A percentile compares a stretch with the other conserved stretches of the same genome.
Evolutionary conservation across 345 rosid genomes (phyloP).

Genomic region (Clausena lansium): DNA sequence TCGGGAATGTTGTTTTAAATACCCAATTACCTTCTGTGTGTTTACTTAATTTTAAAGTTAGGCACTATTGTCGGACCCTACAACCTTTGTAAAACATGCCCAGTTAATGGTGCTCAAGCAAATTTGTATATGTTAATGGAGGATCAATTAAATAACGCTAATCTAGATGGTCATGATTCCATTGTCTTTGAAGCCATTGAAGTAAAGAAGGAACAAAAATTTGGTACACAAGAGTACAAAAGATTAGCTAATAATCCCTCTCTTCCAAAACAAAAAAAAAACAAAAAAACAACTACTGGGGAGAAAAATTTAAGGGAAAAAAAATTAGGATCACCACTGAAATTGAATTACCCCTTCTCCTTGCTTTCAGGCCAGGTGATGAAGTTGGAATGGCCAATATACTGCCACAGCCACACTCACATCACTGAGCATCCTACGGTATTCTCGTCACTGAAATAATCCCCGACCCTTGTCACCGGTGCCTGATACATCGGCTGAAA

Average conservation of each 20-base stretch:
- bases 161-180: not conserved
- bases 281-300: not conserved
- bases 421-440: conserved; percentile 53
- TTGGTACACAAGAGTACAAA: not conserved
- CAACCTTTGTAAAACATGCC: not conserved
- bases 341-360: not conserved
- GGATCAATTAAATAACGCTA: not conserved
- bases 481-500: conserved; percentile 25
- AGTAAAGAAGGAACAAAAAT: not conserved
- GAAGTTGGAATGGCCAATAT: not conserved
- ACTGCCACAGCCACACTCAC: conserved; percentile 25
- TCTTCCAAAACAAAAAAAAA: not conserved
- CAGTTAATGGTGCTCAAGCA: not conserved
- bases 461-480: conserved; percentile 35
- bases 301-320: not conserved
- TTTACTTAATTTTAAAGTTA: not conserved
- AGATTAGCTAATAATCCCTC: not conserved
- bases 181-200: not conserved
- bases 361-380: not conserved
- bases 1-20: not conserved
- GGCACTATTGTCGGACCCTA: not conserved
- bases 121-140: not conserved
- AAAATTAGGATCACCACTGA: not conserved
- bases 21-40: not conserved
- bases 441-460: conserved; percentile 64